These are phyloP conservation scores for Albugo laibachii DNA, from an alignment of 352 stramenopile species.

Conservation along the genomic window DNA sequence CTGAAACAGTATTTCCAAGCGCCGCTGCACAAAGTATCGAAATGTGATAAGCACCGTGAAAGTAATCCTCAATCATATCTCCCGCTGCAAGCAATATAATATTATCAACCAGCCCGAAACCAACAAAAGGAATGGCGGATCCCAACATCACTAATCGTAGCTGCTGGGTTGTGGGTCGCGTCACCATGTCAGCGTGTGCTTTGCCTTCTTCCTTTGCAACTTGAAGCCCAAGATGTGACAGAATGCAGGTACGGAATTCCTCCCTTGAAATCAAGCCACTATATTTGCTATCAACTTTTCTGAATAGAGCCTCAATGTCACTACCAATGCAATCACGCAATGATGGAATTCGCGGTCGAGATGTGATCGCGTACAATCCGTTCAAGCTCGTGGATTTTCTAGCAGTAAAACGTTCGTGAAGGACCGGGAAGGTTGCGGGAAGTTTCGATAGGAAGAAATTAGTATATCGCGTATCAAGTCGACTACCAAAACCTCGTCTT, in stretches of 20 bases:
- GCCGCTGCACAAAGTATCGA: constrained; percentile 89
- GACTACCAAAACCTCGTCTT: too few relatives aligned
- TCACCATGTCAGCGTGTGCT: constrained; percentile 2
- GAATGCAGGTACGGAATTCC: constrained; percentile 41
- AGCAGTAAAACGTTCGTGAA: too few relatives aligned
- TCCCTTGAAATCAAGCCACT: constrained; percentile 40
- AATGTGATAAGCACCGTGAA: constrained; percentile 87
- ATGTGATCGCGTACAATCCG: constrained; percentile 3
- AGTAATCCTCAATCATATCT: constrained; percentile 88
- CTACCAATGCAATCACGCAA: constrained; percentile 11
- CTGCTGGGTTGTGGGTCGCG: constrained; percentile 32
- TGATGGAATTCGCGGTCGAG: constrained; percentile 36
- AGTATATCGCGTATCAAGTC: too few relatives aligned
- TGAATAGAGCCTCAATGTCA: constrained; percentile 44
- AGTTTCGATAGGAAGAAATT: too few relatives aligned
- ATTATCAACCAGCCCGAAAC: constrained; percentile 75
- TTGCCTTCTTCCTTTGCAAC: constrained; percentile 14
- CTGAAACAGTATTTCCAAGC: constrained; percentile 87
- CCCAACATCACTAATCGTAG: constrained; percentile 59
- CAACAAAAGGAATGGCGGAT: constrained; percentile 61
- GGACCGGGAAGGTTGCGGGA: too few relatives aligned
- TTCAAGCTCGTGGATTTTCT: too few relatives aligned
- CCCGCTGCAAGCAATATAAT: constrained; percentile 77
- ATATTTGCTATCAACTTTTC: constrained; percentile 43
- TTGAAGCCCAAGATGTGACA: constrained; percentile 43